phyloP scores from a whole-genome alignment of 139 green algal genomes.

The Penium margaritaceum region DNA sequence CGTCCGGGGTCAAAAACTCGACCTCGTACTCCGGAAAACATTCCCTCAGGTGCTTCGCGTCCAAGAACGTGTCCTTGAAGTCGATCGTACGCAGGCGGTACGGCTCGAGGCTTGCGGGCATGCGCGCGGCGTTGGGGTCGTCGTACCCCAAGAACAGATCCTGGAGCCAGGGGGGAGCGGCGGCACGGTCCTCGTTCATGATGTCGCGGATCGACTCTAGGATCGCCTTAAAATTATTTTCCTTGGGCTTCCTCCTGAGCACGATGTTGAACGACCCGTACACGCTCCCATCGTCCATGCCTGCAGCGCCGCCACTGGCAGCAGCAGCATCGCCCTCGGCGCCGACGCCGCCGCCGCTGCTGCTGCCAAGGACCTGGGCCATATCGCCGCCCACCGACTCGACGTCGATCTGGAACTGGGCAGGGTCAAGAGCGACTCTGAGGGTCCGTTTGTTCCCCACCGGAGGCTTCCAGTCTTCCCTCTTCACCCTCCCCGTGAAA shows the following conservation, averaged over 20 bases:
- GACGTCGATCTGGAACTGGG: conserved; percentile 88
- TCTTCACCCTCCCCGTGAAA: conserved; percentile 70
- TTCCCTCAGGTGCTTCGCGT: conserved; percentile 72
- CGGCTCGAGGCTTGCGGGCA: conserved; percentile 22
- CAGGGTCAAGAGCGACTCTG: conserved; percentile 75
- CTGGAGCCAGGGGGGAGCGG: conserved; percentile 82
- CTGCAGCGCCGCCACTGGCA: too few species aligned
- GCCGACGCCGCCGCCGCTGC: background rate
- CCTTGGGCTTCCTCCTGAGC: conserved; percentile 79
- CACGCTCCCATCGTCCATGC: too few species aligned
- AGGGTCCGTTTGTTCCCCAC: conserved; percentile 68
- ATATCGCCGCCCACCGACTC: conserved; percentile 16
- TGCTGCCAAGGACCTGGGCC: background rate
- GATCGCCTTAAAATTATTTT: conserved; percentile 98
- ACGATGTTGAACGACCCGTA: conserved; percentile 86
- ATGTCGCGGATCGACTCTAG: conserved; percentile 90
- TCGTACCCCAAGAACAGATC: conserved; percentile 97
- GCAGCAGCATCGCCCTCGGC: too few species aligned
- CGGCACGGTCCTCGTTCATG: conserved; percentile 73
- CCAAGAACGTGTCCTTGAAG: conserved; percentile 94
- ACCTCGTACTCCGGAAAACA: conserved; percentile 71
- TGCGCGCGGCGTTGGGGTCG: conserved; percentile 66
- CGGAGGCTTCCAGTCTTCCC: conserved; percentile 61
- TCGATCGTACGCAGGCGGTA: conserved; percentile 69
- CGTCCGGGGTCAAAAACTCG: conserved; percentile 32